A percentile compares a stretch with the other conserved stretches of the same genome.
These are phyloP conservation scores for Huntiella decipiens DNA, from an alignment of 2,329 filamentous ascomycete species.

Conservation along the genomic window DNA sequence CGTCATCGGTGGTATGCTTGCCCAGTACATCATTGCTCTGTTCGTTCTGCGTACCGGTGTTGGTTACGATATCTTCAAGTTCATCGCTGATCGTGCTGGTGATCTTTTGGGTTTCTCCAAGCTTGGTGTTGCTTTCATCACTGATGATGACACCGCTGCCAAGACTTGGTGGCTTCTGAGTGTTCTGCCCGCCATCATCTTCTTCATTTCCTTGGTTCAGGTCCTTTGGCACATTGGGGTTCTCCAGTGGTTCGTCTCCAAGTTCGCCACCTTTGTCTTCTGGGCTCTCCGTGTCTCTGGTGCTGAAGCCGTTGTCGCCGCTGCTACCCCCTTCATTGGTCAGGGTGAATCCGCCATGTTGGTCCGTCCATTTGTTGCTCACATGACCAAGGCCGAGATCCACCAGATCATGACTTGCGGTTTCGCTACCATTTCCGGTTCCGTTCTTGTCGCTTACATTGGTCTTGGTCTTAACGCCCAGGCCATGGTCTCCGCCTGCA, in stretches of 20 bases:
- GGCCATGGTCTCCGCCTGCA: constrained; percentile 74
- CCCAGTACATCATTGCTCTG: constrained; percentile 72
- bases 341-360: constrained; percentile 90
- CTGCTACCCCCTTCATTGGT: constrained; percentile 83
- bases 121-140: constrained; percentile 54
- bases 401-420: constrained; percentile 88
- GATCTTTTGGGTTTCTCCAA: constrained; percentile 57
- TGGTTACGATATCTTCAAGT: constrained; percentile 82
- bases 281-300: constrained; percentile 75
- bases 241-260: constrained; percentile 75
- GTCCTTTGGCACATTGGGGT: constrained; percentile 64
- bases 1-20: constrained; percentile 73
- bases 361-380: constrained; percentile 67
- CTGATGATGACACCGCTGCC: constrained; percentile 23
- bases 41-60: constrained; percentile 69
- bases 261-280: constrained; percentile 82
- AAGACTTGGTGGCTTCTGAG: constrained; percentile 51
- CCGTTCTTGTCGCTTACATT: constrained; percentile 73
- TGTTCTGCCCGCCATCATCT: constrained; percentile 83
- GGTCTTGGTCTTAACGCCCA: constrained; percentile 65
- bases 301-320: constrained; percentile 81
- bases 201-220: constrained; percentile 87
- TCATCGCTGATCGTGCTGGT: constrained; percentile 58
- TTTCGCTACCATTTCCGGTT: constrained; percentile 82
- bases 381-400: constrained; percentile 71